Evolutionary conservation across 2,329 filamentous ascomycete genomes (phyloP).

Genomic region (Ceratocystiopsis minuta): DNA sequence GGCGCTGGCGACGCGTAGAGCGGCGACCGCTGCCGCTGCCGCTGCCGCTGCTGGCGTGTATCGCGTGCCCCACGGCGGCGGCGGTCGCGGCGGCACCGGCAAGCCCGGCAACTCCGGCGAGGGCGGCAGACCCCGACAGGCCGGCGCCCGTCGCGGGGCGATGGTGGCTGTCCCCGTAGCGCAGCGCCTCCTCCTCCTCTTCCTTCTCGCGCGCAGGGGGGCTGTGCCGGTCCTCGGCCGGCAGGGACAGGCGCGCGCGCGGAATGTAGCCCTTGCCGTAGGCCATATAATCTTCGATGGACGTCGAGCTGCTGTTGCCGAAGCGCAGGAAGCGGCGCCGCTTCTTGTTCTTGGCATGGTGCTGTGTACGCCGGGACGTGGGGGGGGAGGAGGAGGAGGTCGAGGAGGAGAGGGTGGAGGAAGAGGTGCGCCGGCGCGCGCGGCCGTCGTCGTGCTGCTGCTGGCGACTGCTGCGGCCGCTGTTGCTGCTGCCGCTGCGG

Average conservation of each 20-base stretch:
- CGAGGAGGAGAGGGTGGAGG: not conserved
- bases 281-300: slow-evolving; percentile 35
- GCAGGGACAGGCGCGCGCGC: slow-evolving; percentile 6
- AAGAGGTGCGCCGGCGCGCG: too few relatives aligned
- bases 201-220: too few relatives aligned
- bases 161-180: not conserved
- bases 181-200: too few relatives aligned
- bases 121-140: too few relatives aligned
- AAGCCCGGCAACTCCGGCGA: not conserved
- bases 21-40: slow-evolving; percentile 3
- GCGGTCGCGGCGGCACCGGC: not conserved
- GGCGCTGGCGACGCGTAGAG: not conserved
- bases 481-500: too few relatives aligned
- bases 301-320: slow-evolving; percentile 34
- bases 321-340: slow-evolving; percentile 28
- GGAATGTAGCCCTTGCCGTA: slow-evolving; percentile 32
- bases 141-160: too few relatives aligned
- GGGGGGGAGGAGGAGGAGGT: too few relatives aligned
- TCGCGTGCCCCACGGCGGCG: too few relatives aligned
- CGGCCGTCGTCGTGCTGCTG: not conserved
- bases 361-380: too few relatives aligned
- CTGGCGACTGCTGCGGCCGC: slow-evolving; percentile 1
- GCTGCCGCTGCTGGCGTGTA: too few relatives aligned
- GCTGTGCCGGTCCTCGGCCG: not conserved
- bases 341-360: slow-evolving; percentile 11